Base-by-base conservation (phyloP, 106 monocot species). In the Dendrobium chrysotoxum region DNA sequence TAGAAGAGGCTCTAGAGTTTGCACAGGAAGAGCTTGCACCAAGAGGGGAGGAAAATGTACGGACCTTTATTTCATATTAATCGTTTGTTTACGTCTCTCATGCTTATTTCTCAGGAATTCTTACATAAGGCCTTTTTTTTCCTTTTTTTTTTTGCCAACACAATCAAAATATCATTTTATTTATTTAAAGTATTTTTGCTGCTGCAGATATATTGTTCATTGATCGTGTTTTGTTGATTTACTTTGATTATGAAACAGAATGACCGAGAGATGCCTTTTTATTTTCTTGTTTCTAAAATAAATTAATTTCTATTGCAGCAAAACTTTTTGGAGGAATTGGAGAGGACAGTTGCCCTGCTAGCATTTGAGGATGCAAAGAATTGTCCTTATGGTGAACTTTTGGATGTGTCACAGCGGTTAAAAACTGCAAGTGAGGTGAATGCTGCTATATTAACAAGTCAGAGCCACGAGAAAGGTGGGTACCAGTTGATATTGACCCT, bases 391-490 rank as follows among this genome's bases (percentile, higher is more conserved):
- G 88, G 90, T 57, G 97, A 94, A n/a, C 97, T 98, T 76, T 76
- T 98, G 64, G 94, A 98, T 78, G 85, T 92, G 79, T 98, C 97
- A 28, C 97, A 98, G 57, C 94, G 97, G 4, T 81, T 91, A 71
- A 98, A 98, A 85, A 98, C 91, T 80, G 97, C 97, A 79, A 94
- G 91, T 80, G 97, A 98, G 81, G 94, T 98, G 68, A 98, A 98
- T 86, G 94, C 97, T 42, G 97, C 97, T 26, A 98, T 98, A 79
- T 89, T 98, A 57, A 90, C 92, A 53, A 98, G 94, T 83, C 97
- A 98, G 85, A 94, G 92, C 78, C 92, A 94, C 78, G 97, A 98
- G 81, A 98, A 94, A 91, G 96, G 96, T 97, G 71, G 41, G 84
- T 12, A 39, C 21, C 35, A 38, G 15, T 72, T 72, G 18, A 72